Percentiles rank a stretch among this genome's conserved stretches.
These are phyloP conservation scores for Vaccinium corymbosum DNA, from an alignment of 148 eudicot species.

Conservation along the genomic window DNA sequence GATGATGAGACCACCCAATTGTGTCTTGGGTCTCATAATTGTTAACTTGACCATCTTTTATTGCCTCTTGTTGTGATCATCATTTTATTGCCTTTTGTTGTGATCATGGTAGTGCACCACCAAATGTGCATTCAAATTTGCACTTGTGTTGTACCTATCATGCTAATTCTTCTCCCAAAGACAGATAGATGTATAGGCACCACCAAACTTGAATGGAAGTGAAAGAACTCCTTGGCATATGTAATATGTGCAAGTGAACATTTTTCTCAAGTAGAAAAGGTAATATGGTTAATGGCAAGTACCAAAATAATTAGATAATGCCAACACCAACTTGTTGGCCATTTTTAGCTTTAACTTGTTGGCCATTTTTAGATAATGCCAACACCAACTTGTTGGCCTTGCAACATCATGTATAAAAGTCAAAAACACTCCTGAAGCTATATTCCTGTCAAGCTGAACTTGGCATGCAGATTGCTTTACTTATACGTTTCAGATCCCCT, in stretches of 20 bases:
- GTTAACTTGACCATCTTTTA: not conserved
- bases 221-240: not conserved
- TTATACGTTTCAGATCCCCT: not conserved
- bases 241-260: not conserved
- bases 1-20: not conserved
- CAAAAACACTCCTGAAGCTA: not conserved
- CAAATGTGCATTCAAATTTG: constrained; percentile 1
- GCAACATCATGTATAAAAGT: not conserved
- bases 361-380: not conserved
- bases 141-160: not conserved
- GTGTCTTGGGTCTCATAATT: constrained; percentile 1
- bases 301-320: not conserved
- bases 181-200: not conserved
- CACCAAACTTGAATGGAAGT: not conserved
- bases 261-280: not conserved
- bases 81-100: too few species aligned
- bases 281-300: not conserved
- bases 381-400: not conserved
- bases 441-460: not conserved
- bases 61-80: not conserved
- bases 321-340: not conserved
- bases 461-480: not conserved
- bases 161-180: not conserved
- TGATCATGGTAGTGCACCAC: not conserved
- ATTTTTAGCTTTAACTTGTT: not conserved